Conservation (phyloP, 495 filamentous ascomycete species). For the Neurospora sp. region DNA sequence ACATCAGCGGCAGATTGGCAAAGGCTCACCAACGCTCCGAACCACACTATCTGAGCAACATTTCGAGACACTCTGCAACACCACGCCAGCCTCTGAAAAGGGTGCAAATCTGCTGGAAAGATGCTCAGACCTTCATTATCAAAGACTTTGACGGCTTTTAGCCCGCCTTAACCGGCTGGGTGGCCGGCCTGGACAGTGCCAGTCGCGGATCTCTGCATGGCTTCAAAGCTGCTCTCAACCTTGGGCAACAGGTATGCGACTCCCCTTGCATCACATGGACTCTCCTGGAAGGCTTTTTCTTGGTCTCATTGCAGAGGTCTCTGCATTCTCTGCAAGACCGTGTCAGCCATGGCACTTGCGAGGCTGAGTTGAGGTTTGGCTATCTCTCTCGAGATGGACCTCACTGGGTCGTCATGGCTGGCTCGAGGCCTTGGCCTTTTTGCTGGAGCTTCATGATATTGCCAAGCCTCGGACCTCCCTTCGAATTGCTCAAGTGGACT, state of each 20-base stretch:
- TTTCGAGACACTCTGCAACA: slow-evolving; percentile 1
- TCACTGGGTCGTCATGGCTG: neutral
- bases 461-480: neutral
- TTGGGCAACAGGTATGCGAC: slow-evolving; percentile 8
- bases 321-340: neutral
- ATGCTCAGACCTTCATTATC: slow-evolving; percentile 2
- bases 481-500: slow-evolving; percentile 6
- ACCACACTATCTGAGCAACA: slow-evolving; percentile 8
- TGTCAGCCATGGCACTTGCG: neutral
- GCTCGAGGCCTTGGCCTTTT: neutral
- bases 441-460: neutral
- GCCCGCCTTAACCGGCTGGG: slow-evolving; percentile 5
- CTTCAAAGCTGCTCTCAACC: neutral
- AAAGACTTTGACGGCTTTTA: slow-evolving; percentile 2
- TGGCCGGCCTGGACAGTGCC: slow-evolving; percentile 4
- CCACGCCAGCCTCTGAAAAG: slow-evolving; percentile 8
- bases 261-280: slow-evolving; percentile 3
- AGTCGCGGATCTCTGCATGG: slow-evolving; percentile 1
- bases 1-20: slow-evolving; percentile 3
- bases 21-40: slow-evolving; percentile 2
- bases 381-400: neutral
- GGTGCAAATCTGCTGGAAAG: slow-evolving; percentile 5
- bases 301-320: slow-evolving; percentile 3
- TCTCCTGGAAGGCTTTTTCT: neutral
- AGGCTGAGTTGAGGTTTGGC: neutral